phyloP scores from a whole-genome alignment of 805 yeast genomes.

The Lipomyces sp. region DNA sequence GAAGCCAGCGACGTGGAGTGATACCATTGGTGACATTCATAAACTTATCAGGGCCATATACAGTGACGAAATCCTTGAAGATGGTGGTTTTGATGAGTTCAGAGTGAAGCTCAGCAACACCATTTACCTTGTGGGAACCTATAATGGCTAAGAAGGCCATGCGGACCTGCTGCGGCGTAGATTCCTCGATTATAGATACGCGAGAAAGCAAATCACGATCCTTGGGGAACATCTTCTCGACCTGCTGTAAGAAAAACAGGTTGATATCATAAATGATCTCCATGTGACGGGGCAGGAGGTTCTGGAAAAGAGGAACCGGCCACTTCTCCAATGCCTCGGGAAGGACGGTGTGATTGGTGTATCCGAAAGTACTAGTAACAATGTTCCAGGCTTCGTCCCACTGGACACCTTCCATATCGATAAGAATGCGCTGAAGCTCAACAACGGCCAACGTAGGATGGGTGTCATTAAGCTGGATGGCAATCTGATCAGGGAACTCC shows the following conservation, averaged over 20 bases:
- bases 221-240: slow-evolving; percentile 75
- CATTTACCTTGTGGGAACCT: slow-evolving; percentile 92
- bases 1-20: slow-evolving; percentile 95
- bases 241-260: slow-evolving; percentile 73
- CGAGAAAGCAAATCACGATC: slow-evolving; percentile 67
- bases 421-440: slow-evolving; percentile 82
- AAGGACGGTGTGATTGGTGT: slow-evolving; percentile 95
- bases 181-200: slow-evolving; percentile 86
- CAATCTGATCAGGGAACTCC: slow-evolving; percentile 82
- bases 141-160: slow-evolving; percentile 92
- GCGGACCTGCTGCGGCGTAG: slow-evolving; percentile 77
- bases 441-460: slow-evolving; percentile 93
- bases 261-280: slow-evolving; percentile 89
- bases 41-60: slow-evolving; percentile 81
- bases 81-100: slow-evolving; percentile 87
- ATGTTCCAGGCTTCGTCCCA: slow-evolving; percentile 90
- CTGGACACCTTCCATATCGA: slow-evolving; percentile 77
- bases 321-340: slow-evolving; percentile 94
- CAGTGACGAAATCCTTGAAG: slow-evolving; percentile 83
- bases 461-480: slow-evolving; percentile 92
- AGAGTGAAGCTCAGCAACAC: slow-evolving; percentile 94
- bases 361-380: slow-evolving; percentile 80
- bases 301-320: slow-evolving; percentile 83
- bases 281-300: slow-evolving; percentile 85
- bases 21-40: slow-evolving; percentile 93